A percentile compares a stretch with the other conserved stretches of the same genome.
phyloP scores from a whole-genome alignment of 306 rosid genomes.

The Vicia faba region DNA sequence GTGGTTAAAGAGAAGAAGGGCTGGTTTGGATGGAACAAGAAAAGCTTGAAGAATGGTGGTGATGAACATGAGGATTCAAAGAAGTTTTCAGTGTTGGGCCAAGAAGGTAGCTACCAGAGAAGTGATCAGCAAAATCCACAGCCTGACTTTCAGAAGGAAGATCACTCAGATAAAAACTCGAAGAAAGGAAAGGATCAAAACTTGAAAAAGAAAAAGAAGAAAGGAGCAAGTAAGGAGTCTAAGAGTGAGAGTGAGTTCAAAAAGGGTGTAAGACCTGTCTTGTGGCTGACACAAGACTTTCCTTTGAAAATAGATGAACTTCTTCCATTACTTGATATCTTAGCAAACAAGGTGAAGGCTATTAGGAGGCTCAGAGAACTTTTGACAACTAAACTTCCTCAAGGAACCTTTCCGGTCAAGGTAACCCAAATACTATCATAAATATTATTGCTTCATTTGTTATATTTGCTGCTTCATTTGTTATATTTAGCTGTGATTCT shows the following conservation, averaged over 20 bases:
- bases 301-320: constrained; percentile 96
- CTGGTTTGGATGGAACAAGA: constrained; percentile 98
- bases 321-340: constrained; percentile 90
- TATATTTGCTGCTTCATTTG: constrained; percentile 4
- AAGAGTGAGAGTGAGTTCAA: constrained; percentile 96
- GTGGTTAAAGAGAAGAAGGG: constrained; percentile 79
- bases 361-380: constrained; percentile 95
- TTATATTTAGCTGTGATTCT: constrained; percentile 14
- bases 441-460: background rate
- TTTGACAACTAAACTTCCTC: constrained; percentile 94
- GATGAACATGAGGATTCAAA: constrained; percentile 80
- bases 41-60: constrained; percentile 54
- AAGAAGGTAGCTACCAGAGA: constrained; percentile 44
- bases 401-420: constrained; percentile 95
- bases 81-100: constrained; percentile 65
- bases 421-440: constrained; percentile 46
- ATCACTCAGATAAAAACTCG: constrained; percentile 43
- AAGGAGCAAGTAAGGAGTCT: constrained; percentile 57
- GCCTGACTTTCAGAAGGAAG: constrained; percentile 67
- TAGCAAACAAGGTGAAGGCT: constrained; percentile 98
- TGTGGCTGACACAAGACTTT: constrained; percentile 97
- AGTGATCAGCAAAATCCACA: constrained; percentile 69
- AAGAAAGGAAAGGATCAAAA: constrained; percentile 87
- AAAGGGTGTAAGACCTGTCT: constrained; percentile 92
- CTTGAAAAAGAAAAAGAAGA: constrained; percentile 84